Conservation (phyloP, 805 yeast genomes). For the Suhomyces tanzawaensis region DNA sequence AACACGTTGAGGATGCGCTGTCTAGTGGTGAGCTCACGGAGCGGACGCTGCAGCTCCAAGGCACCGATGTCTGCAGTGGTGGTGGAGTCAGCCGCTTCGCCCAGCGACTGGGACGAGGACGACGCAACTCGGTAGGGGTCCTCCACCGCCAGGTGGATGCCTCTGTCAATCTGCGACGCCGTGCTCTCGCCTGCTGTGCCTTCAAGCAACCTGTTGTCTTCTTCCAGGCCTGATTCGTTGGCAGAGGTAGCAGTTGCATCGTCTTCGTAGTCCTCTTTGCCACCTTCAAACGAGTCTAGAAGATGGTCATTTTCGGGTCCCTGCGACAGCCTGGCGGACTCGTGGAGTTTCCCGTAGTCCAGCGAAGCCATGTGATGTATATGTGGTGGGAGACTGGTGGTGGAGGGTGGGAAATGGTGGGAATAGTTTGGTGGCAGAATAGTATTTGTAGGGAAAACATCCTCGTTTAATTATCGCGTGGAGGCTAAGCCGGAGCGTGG, state of each 20-base stretch:
- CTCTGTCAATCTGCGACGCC: constrained; percentile 16
- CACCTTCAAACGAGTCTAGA: constrained; percentile 6
- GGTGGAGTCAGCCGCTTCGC: neutral
- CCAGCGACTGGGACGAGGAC: neutral
- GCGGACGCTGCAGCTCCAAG: constrained; percentile 27
- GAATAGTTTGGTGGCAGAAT: too few relatives aligned
- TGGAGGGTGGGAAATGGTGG: too few relatives aligned
- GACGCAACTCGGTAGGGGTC: constrained; percentile 8
- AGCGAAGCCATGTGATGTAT: neutral
- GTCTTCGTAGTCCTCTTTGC: constrained; percentile 1
- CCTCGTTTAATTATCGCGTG: too few relatives aligned
- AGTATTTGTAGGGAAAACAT: too few relatives aligned
- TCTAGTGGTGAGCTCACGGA: constrained; percentile 21
- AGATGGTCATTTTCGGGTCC: constrained; percentile 6
- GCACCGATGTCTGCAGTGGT: constrained; percentile 17
- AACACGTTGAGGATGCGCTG: constrained; percentile 32
- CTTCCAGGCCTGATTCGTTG: neutral
- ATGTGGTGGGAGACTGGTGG: neutral
- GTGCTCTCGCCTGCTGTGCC: neutral
- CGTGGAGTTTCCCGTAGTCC: neutral
- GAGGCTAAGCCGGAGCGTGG: too few relatives aligned
- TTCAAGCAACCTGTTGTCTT: neutral
- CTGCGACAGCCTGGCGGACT: neutral
- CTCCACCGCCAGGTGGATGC: constrained; percentile 18
- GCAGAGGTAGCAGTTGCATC: neutral